Evolutionary conservation across 106 monocot genomes (phyloP).

Genomic region (Dendrobium catenatum): DNA sequence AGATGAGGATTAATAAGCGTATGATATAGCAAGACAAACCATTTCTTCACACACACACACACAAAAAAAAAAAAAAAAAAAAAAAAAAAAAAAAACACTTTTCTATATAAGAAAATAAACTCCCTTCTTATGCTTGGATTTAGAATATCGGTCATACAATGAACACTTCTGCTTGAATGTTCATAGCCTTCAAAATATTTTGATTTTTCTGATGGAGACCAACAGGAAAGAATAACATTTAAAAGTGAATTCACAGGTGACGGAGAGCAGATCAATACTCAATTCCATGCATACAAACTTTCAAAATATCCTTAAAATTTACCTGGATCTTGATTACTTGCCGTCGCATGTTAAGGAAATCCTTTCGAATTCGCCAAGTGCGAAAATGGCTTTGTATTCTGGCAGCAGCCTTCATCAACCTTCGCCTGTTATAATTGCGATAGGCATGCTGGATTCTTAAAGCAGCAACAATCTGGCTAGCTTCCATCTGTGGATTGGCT

Average conservation of each 20-base stretch:
- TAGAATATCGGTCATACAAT: not conserved
- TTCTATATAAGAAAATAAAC: not conserved
- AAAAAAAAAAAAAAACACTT: not conserved
- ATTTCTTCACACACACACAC: too few species aligned
- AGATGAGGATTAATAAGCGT: not conserved
- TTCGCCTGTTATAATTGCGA: conserved; percentile 51
- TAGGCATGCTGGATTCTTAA: conserved; percentile 87
- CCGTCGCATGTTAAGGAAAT: conserved; percentile 63
- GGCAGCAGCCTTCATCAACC: conserved; percentile 71
- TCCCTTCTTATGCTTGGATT: not conserved
- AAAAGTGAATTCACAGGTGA: not conserved
- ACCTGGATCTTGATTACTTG: conserved; percentile 83
- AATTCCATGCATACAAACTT: not conserved
- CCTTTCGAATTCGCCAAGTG: conserved; percentile 63
- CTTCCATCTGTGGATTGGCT: conserved; percentile 54
- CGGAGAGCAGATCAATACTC: not conserved
- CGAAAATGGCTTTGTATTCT: conserved; percentile 83
- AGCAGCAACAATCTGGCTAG: conserved; percentile 65
- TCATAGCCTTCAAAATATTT: not conserved
- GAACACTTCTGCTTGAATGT: not conserved
- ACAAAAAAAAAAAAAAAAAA: too few species aligned
- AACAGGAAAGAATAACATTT: not conserved
- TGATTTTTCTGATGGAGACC: not conserved
- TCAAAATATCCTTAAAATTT: conserved; percentile 5
- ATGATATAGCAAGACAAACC: not conserved